phyloP scores from a whole-genome alignment of 108 stramenopile genomes.

The Epipyxis sp. region DNA sequence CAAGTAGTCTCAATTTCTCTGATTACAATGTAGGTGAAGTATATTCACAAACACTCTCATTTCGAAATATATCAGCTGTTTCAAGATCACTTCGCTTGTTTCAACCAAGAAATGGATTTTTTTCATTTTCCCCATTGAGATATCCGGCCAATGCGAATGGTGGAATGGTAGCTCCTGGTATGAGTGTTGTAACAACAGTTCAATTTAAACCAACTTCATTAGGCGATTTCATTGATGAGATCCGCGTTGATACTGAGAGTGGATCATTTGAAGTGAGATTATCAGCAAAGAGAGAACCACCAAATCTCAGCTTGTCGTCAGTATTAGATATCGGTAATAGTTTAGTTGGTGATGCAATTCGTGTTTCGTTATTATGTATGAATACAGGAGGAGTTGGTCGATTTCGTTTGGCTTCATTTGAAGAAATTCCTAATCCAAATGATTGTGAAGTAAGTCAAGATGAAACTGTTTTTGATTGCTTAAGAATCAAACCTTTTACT shows the following conservation, averaged over 20 bases:
- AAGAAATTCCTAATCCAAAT: no score
- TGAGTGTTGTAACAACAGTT: background rate
- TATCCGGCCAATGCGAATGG: constrained; percentile 8
- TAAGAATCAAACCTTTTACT: constrained; percentile 25
- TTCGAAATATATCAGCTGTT: constrained; percentile 27
- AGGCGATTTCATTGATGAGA: constrained; percentile 8
- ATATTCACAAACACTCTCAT: constrained; percentile 2
- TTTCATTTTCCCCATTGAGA: background rate
- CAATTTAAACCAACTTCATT: background rate
- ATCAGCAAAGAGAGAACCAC: constrained; percentile 11
- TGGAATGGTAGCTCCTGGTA: constrained; percentile 25
- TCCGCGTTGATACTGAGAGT: constrained; percentile 2
- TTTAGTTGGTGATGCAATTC: constrained; percentile 24
- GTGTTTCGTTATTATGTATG: constrained; percentile 3
- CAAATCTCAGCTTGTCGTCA: constrained; percentile 5
- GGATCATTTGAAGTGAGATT: background rate
- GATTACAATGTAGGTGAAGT: constrained; percentile 13
- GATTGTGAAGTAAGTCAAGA: background rate
- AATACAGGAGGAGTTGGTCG: constrained; percentile 15
- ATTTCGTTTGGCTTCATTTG: background rate
- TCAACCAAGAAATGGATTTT: background rate
- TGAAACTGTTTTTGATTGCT: background rate
- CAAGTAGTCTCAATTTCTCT: background rate
- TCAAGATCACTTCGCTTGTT: constrained; percentile 6
- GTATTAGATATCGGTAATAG: background rate